Conservation (phyloP, 169 alveolate genomes). For the Eimeria necatrix region DNA sequence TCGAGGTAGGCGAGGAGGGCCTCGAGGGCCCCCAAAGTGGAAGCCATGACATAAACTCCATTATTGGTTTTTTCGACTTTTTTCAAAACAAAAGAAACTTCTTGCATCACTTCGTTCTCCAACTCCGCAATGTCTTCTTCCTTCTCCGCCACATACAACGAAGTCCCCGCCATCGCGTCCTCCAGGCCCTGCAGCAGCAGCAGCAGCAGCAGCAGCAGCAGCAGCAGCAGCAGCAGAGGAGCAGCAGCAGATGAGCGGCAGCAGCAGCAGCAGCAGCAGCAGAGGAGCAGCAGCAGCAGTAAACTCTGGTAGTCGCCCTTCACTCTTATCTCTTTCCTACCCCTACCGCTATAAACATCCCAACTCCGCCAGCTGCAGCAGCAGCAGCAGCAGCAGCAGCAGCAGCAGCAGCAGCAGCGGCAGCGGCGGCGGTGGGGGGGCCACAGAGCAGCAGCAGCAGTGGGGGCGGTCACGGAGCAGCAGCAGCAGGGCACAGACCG, state of each 20-base stretch:
- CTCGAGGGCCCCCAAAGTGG: slow-evolving; percentile 99
- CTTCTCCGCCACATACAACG: slow-evolving; percentile 93
- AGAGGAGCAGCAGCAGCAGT: neutral
- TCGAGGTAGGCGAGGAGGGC: slow-evolving; percentile 98
- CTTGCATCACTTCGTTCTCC: slow-evolving; percentile 95
- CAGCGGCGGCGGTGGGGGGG: neutral
- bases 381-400: slow-evolving; percentile 34
- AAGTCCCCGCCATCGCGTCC: slow-evolving; percentile 98
- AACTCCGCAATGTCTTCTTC: slow-evolving; percentile 88
- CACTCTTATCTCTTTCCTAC: slow-evolving; percentile 98
- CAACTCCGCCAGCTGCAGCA: neutral
- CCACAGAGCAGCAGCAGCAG: neutral
- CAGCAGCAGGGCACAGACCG: slow-evolving; percentile 59
- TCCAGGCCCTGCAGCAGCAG: slow-evolving; percentile 93
- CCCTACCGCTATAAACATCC: neutral
- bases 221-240: neutral
- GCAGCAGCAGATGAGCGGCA: no score
- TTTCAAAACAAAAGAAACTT: slow-evolving; percentile 95
- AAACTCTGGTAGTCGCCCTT: slow-evolving; percentile 95
- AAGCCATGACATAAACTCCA: slow-evolving; percentile 99
- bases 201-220: slow-evolving; percentile 23
- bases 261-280: neutral
- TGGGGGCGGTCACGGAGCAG: no score
- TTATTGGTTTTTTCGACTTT: slow-evolving; percentile 95
- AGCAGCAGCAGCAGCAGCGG: slow-evolving; percentile 23